Percentiles rank a stretch among this genome's conserved stretches.
Conservation (phyloP, 75 land plant species). For the Pseudotsuga menziesii region DNA sequence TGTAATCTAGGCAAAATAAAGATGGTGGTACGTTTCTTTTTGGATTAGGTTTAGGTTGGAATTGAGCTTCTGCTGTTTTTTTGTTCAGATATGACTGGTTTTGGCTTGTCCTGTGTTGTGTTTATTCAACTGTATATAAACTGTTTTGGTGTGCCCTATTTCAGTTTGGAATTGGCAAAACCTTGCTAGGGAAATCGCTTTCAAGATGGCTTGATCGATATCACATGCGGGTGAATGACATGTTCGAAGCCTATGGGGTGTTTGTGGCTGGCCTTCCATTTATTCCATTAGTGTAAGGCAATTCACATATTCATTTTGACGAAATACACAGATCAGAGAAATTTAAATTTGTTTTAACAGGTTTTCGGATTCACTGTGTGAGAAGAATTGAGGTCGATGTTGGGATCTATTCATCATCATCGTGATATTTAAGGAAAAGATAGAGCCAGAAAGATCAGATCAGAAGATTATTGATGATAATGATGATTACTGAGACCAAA, state of each 20-base stretch:
- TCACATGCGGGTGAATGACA: conserved; percentile 22
- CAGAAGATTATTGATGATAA: no score
- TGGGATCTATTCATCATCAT: no score
- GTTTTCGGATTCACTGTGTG: no score
- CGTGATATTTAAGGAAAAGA: no score
- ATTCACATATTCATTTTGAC: background rate
- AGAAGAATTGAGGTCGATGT: no score
- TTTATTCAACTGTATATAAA: background rate
- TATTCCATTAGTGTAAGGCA: conserved; percentile 27
- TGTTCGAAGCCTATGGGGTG: conserved; percentile 30
- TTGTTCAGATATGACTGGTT: background rate
- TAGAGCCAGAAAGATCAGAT: no score
- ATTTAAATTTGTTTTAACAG: no score
- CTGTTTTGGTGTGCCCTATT: background rate
- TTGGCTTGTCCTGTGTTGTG: background rate
- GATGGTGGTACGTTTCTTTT: no score
- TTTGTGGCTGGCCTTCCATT: conserved; percentile 34
- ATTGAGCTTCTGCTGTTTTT: background rate
- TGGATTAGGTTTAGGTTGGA: background rate
- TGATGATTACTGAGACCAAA: no score
- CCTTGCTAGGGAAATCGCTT: background rate
- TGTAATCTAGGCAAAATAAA: background rate
- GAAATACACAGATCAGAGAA: no score
- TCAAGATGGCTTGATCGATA: conserved; percentile 11
- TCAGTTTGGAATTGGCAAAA: background rate